Evolutionary conservation across 257 asterid species (phyloP).

Genomic region (Cordia subcordata): DNA sequence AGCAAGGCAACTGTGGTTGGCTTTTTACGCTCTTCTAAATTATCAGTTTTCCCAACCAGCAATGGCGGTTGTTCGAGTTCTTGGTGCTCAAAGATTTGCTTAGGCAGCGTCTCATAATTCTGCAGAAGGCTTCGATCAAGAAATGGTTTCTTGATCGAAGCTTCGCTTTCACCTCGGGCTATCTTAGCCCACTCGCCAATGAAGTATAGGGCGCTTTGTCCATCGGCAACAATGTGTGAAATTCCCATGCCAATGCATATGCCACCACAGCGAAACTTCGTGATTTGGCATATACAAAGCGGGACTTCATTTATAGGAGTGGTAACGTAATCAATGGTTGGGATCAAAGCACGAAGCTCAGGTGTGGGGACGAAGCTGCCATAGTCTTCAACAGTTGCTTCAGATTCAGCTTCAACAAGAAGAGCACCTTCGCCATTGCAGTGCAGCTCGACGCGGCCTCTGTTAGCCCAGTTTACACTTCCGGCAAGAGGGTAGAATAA

Average conservation of each 20-base stretch:
- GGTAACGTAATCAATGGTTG: background rate
- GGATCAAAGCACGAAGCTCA: slow-evolving; percentile 33
- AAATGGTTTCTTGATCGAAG: slow-evolving; percentile 1
- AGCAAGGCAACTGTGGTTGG: slow-evolving; percentile 9
- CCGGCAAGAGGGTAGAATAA: slow-evolving; percentile 59
- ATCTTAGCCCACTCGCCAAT: slow-evolving; percentile 20
- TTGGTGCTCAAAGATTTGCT: background rate
- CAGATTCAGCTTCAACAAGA: slow-evolving; percentile 45
- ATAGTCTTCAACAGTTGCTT: slow-evolving; percentile 37
- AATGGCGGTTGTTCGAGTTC: slow-evolving; percentile 3
- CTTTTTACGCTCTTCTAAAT: slow-evolving; percentile 19
- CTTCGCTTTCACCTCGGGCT: slow-evolving; percentile 16
- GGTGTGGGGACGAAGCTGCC: slow-evolving; percentile 49
- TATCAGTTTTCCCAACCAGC: slow-evolving; percentile 12
- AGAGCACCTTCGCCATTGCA: slow-evolving; percentile 48
- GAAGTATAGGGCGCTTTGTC: slow-evolving; percentile 15
- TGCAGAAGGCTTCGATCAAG: slow-evolving; percentile 7
- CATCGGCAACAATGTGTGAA: slow-evolving; percentile 15
- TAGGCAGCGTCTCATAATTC: background rate
- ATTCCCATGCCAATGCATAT: slow-evolving; percentile 12
- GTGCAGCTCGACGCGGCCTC: slow-evolving; percentile 54
- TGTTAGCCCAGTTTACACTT: slow-evolving; percentile 37
- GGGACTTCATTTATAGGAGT: slow-evolving; percentile 15
- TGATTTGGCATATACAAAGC: slow-evolving; percentile 6
- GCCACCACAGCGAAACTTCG: slow-evolving; percentile 24